Base-by-base conservation (phyloP, 2,329 filamentous ascomycete species). In the Massarina eburnea region DNA sequence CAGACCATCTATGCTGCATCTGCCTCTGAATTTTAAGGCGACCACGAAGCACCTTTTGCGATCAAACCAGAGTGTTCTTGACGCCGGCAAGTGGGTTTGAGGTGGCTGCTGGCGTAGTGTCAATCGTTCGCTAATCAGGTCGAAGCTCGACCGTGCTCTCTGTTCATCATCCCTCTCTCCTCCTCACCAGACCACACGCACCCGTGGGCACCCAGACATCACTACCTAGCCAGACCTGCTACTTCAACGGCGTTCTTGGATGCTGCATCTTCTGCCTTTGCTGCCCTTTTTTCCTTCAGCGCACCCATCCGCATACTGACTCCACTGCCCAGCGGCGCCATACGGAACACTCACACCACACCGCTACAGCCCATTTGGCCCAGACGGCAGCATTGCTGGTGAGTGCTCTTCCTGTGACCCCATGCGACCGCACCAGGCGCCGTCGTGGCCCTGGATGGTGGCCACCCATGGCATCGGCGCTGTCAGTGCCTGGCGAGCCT, bases 301-400 rank as follows among this genome's bases (percentile, higher is more conserved):
- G 55, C 60, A 56, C 52, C 41, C 46, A 48, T 45, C 55, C 55
- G 55, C 66, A 68, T 49, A 67, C 66, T 52, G 57, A 55, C 51
- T 43, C 53, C 54, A 53, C 45, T 64, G 65, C 54, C 57, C 51
- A 59, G 59, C 66, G 65, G 66, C 64, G 64, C 61, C 59, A 62
- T 55, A 67, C 66, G 64, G 62, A 65, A 63, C 48, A 52, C 52
- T 64, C 61, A 56, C 62, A 63, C 52, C 57, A 51, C 58, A 54
- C 58, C 51, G 48, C 53, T 39, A 52, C 52, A 51, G 54, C 56
- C 54, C 54, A 55, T 58, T 53, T 54, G 53, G 55, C 54, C 42
- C 43, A 45, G 45, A 51, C 51, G 48, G 52, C 55, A 55, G 49
- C 43, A 54, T 59, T 58, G 41, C 51, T 47, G 57, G 64, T 71